These are phyloP conservation scores for Lathyrus sativus DNA, from an alignment of 306 rosid genomes.

Conservation along the genomic window DNA sequence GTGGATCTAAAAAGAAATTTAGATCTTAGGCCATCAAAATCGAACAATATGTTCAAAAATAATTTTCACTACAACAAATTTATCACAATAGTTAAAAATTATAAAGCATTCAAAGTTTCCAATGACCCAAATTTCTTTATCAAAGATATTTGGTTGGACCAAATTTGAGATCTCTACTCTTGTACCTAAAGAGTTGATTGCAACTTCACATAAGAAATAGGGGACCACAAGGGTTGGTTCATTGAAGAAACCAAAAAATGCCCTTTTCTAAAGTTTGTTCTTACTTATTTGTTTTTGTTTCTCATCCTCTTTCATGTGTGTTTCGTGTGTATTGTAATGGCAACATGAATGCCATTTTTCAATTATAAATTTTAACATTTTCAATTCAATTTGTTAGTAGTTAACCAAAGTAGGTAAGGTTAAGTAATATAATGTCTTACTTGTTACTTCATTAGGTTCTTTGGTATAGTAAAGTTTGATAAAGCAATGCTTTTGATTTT, in stretches of 20 bases:
- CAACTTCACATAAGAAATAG: constrained; percentile 43
- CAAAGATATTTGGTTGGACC: constrained; percentile 47
- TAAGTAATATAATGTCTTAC: constrained; percentile 37
- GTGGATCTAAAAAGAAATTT: constrained; percentile 2
- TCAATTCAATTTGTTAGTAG: constrained; percentile 34
- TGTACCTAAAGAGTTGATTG: constrained; percentile 47
- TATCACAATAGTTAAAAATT: neutral
- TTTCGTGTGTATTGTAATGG: constrained; percentile 32
- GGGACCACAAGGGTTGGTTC: constrained; percentile 47
- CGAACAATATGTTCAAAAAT: neutral
- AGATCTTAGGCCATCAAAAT: too few relatives aligned
- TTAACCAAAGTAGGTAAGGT: constrained; percentile 7
- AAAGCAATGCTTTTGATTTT: neutral
- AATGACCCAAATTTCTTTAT: constrained; percentile 44
- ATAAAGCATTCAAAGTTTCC: constrained; percentile 39
- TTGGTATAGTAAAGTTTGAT: constrained; percentile 38
- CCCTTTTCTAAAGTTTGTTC: constrained; percentile 35
- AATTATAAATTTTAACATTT: neutral
- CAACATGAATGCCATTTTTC: constrained; percentile 7
- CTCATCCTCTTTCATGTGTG: neutral
- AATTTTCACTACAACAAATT: neutral
- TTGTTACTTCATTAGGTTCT: constrained; percentile 40
- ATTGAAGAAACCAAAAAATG: neutral
- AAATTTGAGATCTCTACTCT: constrained; percentile 47
- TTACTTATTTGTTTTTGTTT: constrained; percentile 11